Base-by-base conservation (phyloP, 2,329 filamentous ascomycete species). In the Fusarium clavum region DNA sequence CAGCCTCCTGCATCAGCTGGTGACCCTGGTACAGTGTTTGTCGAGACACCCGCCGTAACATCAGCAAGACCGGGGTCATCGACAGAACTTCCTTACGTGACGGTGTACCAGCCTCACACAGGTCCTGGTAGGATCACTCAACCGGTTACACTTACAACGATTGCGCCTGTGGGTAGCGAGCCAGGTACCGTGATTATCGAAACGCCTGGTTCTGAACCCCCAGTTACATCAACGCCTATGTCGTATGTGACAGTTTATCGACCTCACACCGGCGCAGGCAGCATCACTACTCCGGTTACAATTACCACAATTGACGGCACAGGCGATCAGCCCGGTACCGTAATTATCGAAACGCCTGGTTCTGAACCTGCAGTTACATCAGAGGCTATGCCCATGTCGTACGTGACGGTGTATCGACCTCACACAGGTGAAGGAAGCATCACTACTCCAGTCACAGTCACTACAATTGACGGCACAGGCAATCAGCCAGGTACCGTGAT, bases 271-370 rank as follows among this genome's bases (percentile, higher is more conserved):
- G 30, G 30, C 16, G 30, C 16, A 9, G 14, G 30, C 5, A 32
- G 30, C 4, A 32, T 32, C 30, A 9, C 30, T 32, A 5, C 4
- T 2, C 30, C 30, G 8, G 30, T 32, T 1, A 32, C 30, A 3
- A 3, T 32, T 14, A 16, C 30, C 13, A 16, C 30, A 32, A 5
- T 32, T 16, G 14, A 16, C 12, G 14, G 14, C 7, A 16, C 30
- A 32, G 30, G 30, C 4, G 30, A 32, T 5, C 30, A 32, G 8
- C 30, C 48, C 7, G 32, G 53, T 5, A 70, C 67, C 6, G 52
- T 70, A 11, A 41, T 70, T 4, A 49, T 70, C 9, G 57, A 70
- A 25, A 67, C 67, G 9, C 67, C 67, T 16, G 49, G 18, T 6
- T 20, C 38, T 8, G 1, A 13, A 6, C 18, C 18, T 10, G 1